Evolutionary conservation across 441 rosid species (phyloP), one percentile per base, ranked within the genome.

Genomic region (Eutrema salsugineum): DNA sequence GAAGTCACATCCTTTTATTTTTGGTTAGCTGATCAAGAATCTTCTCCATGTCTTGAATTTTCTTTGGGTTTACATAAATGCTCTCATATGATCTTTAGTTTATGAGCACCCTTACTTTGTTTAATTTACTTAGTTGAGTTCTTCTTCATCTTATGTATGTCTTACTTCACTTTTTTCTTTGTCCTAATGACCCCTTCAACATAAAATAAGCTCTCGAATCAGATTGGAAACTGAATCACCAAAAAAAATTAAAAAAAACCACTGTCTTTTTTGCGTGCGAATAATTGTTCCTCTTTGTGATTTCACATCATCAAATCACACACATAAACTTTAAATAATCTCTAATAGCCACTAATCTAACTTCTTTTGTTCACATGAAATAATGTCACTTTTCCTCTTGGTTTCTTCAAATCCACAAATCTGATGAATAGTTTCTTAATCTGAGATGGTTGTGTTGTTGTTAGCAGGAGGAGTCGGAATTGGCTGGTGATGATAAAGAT

Each of bases 181-280:
- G 17, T 14, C 8, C 24, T 54, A 69, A 10, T 63, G 40, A 76
- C 79, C 71, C 62, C 72, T 78, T 61, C 83, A 60, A 82, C 97
- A 91, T 89, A 85, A 86, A 87, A 91, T 89, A 89, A 91, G 15
- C 86, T 81, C 51, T 55, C 58, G n/a, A 51, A 80, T 48, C 46
- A 60, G 63, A 70, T 71, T 68, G 35, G 60, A 55, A 76, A 20
- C 60, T 70, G 44, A 62, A 74, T 43, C 68, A 28, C 5, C 32
- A 5, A 20, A 51, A 40, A 11, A 0, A 19, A 12, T 32, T 12
- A n/a, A 51, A 6, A 66, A 11, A 50, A 47, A 30, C 0, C 15
- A 58, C 1, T 43, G 48, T 61, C 65, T 68, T 62, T 68, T 56
- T 68, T 56, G 74, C 79, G 64, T 61, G 69, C 35, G 74, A 75